phyloP scores from a whole-genome alignment of 2,329 filamentous ascomycete species.

The Penicillium sp. region DNA sequence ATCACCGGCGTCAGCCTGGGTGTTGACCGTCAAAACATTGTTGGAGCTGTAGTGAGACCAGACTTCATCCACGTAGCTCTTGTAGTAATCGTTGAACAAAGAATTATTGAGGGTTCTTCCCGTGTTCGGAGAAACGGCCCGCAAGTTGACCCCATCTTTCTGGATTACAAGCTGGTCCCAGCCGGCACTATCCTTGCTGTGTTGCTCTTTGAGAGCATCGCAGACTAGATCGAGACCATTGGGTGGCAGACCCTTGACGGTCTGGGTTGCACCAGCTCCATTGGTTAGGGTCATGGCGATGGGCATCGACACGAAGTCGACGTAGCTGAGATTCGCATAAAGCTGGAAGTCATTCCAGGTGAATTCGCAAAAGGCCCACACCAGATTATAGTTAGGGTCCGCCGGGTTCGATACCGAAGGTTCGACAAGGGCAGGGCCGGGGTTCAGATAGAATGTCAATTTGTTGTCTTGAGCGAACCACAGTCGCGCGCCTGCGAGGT shows the following conservation, averaged over 20 bases:
- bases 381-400: constrained; percentile 60
- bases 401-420: constrained; percentile 66
- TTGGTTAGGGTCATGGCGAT: constrained; percentile 54
- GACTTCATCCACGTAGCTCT: constrained; percentile 52
- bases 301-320: constrained; percentile 71
- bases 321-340: constrained; percentile 69
- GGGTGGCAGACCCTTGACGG: constrained; percentile 57
- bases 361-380: constrained; percentile 69
- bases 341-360: constrained; percentile 61
- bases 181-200: constrained; percentile 52
- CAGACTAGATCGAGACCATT: constrained; percentile 58
- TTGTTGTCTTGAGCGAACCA: constrained; percentile 64
- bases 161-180: constrained; percentile 61
- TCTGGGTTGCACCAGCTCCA: constrained; percentile 44
- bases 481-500: constrained; percentile 67
- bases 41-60: constrained; percentile 47
- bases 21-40: constrained; percentile 57
- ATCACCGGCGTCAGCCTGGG: constrained; percentile 59
- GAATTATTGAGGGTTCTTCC: constrained; percentile 41
- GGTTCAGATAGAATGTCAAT: constrained; percentile 69
- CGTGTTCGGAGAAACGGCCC: constrained; percentile 45
- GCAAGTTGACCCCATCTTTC: constrained; percentile 42
- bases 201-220: constrained; percentile 54
- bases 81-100: constrained; percentile 53
- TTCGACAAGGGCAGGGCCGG: constrained; percentile 69